Conservation (phyloP, 768 basidiomycete genomes). For the Piloderma croceum region DNA sequence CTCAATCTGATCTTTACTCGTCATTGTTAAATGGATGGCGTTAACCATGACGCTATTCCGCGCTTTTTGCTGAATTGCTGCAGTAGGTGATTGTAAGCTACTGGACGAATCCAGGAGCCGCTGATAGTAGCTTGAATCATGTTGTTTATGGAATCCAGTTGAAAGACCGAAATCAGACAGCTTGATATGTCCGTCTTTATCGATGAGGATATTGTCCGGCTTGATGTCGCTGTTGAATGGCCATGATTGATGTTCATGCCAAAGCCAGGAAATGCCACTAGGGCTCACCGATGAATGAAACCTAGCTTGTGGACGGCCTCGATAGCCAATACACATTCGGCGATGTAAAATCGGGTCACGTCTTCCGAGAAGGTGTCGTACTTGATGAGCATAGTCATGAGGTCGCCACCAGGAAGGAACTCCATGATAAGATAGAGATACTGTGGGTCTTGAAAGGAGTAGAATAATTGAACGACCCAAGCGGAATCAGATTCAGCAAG, state of each 20-base stretch:
- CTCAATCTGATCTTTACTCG: conserved; percentile 87
- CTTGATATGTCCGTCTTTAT: conserved; percentile 95
- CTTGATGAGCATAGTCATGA: conserved; percentile 99
- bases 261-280: not conserved
- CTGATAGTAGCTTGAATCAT: conserved; percentile 94
- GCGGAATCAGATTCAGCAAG: conserved; percentile 91
- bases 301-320: conserved; percentile 96
- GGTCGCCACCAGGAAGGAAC: conserved; percentile 94
- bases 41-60: conserved; percentile 97
- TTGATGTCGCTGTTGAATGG: conserved; percentile 79
- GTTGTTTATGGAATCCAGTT: conserved; percentile 98
- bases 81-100: conserved; percentile 39
- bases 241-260: conserved; percentile 2
- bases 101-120: conserved; percentile 67
- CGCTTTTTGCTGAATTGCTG: conserved; percentile 41
- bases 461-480: conserved; percentile 96
- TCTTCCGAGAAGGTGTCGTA: conserved; percentile 99
- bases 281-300: conserved; percentile 86
- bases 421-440: conserved; percentile 99
- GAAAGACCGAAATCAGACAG: conserved; percentile 98
- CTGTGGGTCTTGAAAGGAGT: conserved; percentile 94
- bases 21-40: conserved; percentile 93
- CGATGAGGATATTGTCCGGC: conserved; percentile 88
- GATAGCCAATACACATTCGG: conserved; percentile 96
- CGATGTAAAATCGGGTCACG: conserved; percentile 96